Conservation (phyloP, 768 basidiomycete genomes). For the Serendipita vermifera region DNA sequence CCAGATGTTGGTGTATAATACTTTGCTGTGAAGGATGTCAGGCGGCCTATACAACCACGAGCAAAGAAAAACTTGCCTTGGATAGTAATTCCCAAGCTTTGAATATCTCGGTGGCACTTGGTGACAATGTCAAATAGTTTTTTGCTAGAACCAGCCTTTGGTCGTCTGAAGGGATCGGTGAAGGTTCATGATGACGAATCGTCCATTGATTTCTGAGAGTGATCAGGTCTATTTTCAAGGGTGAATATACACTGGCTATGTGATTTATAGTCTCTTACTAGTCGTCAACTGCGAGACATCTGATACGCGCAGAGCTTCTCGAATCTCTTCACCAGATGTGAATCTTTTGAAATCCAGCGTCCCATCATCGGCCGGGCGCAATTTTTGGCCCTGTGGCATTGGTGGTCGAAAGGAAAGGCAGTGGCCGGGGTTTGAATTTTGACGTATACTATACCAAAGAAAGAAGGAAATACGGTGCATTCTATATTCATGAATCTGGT, state of each 20-base stretch:
- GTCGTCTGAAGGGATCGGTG: neutral
- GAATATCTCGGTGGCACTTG: neutral
- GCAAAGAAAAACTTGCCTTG: neutral
- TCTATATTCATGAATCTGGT: too few species aligned
- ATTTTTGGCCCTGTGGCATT: too few species aligned
- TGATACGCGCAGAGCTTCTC: neutral
- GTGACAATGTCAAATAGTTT: neutral
- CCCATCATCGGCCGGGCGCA: too few species aligned
- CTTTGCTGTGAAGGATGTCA: neutral
- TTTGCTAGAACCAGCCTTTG: neutral
- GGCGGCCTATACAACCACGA: neutral
- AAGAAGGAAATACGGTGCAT: too few species aligned
- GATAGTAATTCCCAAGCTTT: neutral
- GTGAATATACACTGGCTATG: too few species aligned
- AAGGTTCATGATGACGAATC: neutral
- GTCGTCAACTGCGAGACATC: neutral
- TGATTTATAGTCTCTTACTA: neutral
- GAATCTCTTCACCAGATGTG: neutral
- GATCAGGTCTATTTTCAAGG: neutral
- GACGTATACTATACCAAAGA: too few species aligned
- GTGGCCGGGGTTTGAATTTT: too few species aligned
- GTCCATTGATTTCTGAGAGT: neutral
- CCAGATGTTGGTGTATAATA: slow-evolving; percentile 17
- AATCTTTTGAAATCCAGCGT: too few species aligned
- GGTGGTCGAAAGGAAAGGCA: too few species aligned